Conservation (phyloP, 345 rosid species). For the Linum usitatissimum region DNA sequence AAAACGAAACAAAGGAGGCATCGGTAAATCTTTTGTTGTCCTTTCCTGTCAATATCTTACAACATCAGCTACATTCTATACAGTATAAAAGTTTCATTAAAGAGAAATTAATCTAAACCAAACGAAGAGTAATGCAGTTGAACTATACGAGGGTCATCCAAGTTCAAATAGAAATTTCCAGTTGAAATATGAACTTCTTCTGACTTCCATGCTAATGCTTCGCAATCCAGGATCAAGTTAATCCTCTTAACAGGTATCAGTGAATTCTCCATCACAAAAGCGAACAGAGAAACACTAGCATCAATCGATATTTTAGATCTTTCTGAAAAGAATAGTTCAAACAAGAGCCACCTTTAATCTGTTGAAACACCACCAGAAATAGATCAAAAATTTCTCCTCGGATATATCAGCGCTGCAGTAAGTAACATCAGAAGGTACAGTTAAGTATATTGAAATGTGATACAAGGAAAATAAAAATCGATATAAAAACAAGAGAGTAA, state of each 20-base stretch:
- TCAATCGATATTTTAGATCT: background rate
- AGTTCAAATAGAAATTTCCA: background rate
- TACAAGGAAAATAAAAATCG: background rate
- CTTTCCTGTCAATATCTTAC: slow-evolving; percentile 42
- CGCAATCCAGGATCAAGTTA: background rate
- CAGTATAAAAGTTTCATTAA: background rate
- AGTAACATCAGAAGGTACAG: slow-evolving; percentile 12
- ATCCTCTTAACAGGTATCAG: too few species aligned
- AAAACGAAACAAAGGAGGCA: slow-evolving; percentile 96
- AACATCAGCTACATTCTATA: background rate
- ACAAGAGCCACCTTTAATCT: slow-evolving; percentile 41
- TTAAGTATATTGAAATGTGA: background rate
- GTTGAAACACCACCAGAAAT: slow-evolving; percentile 90
- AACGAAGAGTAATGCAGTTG: background rate
- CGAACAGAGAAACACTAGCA: background rate
- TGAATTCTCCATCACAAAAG: background rate
- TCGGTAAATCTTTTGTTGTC: slow-evolving; percentile 54
- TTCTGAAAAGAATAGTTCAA: background rate
- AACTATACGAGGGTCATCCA: background rate
- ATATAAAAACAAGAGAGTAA: too few species aligned
- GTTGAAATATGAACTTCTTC: background rate
- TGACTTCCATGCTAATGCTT: background rate
- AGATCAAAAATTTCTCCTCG: slow-evolving; percentile 63
- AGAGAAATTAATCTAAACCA: background rate
- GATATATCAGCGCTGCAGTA: slow-evolving; percentile 63